Conservation (phyloP, 768 basidiomycete genomes). For the Amanita rubescens region DNA sequence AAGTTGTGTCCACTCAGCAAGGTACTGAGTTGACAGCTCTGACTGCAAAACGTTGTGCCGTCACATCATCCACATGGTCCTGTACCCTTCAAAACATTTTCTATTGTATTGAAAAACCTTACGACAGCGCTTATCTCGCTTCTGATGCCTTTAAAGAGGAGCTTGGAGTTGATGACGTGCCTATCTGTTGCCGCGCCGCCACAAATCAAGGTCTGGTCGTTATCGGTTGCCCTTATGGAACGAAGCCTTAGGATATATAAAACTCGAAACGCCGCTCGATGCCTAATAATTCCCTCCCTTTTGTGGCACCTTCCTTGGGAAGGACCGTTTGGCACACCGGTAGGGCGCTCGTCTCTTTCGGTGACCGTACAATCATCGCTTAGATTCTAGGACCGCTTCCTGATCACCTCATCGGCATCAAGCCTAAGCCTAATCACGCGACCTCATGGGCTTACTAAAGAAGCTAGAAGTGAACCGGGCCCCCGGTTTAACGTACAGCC, state of each 20-base stretch:
- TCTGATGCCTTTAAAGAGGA: background rate
- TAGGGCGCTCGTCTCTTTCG: background rate
- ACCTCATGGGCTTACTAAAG: constrained; percentile 26
- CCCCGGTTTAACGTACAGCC: constrained; percentile 41
- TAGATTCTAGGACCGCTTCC: no score
- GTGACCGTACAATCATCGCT: no score
- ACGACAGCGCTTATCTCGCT: background rate
- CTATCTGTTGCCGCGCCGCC: constrained; percentile 1
- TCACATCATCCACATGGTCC: background rate
- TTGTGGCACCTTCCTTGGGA: no score
- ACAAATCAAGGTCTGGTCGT: background rate
- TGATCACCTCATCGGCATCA: no score
- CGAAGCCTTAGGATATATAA: background rate
- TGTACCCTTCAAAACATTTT: no score
- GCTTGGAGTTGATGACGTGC: background rate
- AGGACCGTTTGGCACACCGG: no score
- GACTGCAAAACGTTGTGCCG: background rate
- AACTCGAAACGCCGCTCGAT: background rate
- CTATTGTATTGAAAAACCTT: background rate
- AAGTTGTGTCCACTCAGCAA: no score
- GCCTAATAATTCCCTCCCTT: background rate
- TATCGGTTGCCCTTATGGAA: background rate
- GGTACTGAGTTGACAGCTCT: background rate
- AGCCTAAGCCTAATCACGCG: background rate
- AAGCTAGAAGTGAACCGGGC: constrained; percentile 47